Evolutionary conservation across 179 eudicot genomes (phyloP).

Genomic region (Silene coronaria): DNA sequence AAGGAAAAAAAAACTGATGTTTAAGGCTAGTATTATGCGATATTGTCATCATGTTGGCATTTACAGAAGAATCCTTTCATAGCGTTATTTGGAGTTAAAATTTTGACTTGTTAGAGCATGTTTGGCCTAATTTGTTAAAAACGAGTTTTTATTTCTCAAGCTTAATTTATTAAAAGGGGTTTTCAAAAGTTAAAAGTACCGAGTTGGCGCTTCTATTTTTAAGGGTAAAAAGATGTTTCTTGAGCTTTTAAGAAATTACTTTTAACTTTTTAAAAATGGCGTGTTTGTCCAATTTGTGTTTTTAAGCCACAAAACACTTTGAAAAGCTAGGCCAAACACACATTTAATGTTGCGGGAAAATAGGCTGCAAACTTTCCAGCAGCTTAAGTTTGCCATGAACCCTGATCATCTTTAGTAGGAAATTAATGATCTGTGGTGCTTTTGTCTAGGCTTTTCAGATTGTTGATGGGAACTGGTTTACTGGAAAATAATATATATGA

Average conservation of each 20-base stretch:
- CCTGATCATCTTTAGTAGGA: neutral
- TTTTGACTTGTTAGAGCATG: neutral
- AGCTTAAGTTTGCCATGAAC: too few species aligned
- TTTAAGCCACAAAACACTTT: too few species aligned
- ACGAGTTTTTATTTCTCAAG: too few species aligned
- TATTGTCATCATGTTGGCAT: neutral
- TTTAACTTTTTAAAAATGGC: too few species aligned
- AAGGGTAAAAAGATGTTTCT: too few species aligned
- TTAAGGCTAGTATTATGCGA: neutral
- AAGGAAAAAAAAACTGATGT: neutral
- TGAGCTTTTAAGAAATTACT: too few species aligned
- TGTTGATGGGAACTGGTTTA: neutral
- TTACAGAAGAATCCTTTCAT: neutral
- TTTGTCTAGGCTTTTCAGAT: neutral
- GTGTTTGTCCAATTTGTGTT: too few species aligned
- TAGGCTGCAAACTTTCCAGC: neutral
- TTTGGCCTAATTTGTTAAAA: too few species aligned
- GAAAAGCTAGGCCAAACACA: too few species aligned
- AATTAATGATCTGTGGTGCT: neutral
- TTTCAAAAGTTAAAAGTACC: too few species aligned
- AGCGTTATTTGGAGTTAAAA: neutral
- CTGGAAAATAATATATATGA: neutral
- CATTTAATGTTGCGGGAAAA: neutral
- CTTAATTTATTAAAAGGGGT: too few species aligned
- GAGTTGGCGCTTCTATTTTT: too few species aligned